A percentile compares a stretch with the other conserved stretches of the same genome.
Conservation (phyloP, 1,284 basidiomycete genomes). For the Somion occarium region DNA sequence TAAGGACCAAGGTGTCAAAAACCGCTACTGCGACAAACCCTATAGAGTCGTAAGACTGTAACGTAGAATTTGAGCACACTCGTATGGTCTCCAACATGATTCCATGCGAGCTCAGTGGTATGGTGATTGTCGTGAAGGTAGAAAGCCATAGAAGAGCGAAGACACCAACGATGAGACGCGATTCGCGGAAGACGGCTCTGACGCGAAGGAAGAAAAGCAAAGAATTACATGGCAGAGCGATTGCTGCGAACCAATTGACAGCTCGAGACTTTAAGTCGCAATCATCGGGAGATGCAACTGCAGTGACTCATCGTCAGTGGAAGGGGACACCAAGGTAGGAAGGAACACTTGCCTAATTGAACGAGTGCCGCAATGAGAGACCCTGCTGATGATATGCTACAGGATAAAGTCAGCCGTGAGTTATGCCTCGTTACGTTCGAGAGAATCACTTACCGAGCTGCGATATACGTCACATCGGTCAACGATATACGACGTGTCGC, state of each 20-base stretch:
- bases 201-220: constrained; percentile 9
- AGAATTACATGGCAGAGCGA: constrained; percentile 3
- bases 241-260: constrained; percentile 3
- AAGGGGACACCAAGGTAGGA: too few relatives aligned
- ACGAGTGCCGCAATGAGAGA: too few relatives aligned
- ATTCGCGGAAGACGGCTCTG: constrained; percentile 6
- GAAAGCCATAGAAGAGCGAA: constrained; percentile 7
- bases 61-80: constrained; percentile 4
- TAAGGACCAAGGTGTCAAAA: constrained; percentile 5
- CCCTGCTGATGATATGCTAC: too few relatives aligned
- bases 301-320: too few relatives aligned
- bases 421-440: too few relatives aligned
- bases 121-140: constrained; percentile 1
- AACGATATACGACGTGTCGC: too few relatives aligned
- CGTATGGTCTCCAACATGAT: constrained; percentile 4
- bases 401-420: too few relatives aligned
- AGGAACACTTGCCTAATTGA: too few relatives aligned
- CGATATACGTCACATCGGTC: too few relatives aligned
- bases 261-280: constrained; percentile 6
- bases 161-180: not conserved
- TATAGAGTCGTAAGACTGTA: constrained; percentile 3
- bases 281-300: not conserved
- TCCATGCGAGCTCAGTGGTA: constrained; percentile 3
- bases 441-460: too few relatives aligned
- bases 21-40: constrained; percentile 6